Percentiles rank a stretch among this genome's conserved stretches.
These are phyloP conservation scores for Cercospora nicotianae DNA, from an alignment of 2,329 filamentous ascomycete genomes.

Conservation along the genomic window DNA sequence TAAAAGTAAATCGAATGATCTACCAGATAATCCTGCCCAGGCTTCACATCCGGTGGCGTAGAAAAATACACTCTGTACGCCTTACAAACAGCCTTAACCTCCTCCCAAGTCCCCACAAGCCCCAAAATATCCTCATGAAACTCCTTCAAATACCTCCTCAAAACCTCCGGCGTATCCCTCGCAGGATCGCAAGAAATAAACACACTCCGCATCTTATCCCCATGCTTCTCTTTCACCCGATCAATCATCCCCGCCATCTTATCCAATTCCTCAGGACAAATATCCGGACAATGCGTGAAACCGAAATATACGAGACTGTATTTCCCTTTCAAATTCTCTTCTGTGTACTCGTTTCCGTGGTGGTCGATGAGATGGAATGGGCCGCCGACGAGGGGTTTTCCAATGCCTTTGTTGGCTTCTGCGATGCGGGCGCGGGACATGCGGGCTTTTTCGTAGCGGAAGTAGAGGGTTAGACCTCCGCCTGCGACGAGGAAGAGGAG, in stretches of 20 bases:
- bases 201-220: conserved; percentile 63
- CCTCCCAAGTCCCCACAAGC: conserved; percentile 87
- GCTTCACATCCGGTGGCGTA: conserved; percentile 82
- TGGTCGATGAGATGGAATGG: conserved; percentile 80
- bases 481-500: conserved; percentile 80
- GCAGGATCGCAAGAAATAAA: conserved; percentile 97
- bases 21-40: conserved; percentile 93
- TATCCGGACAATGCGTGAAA: conserved; percentile 97
- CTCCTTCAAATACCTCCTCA: conserved; percentile 83
- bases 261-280: conserved; percentile 97
- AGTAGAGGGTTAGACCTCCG: conserved; percentile 79
- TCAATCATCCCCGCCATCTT: conserved; percentile 99
- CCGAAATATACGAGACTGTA: conserved; percentile 94
- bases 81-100: conserved; percentile 93
- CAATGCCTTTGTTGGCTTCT: conserved; percentile 89
- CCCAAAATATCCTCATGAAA: conserved; percentile 87
- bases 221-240: conserved; percentile 53
- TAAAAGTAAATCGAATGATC: conserved; percentile 99
- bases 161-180: conserved; percentile 79
- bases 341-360: conserved; percentile 73
- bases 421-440: conserved; percentile 86
- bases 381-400: conserved; percentile 89
- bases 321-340: conserved; percentile 79
- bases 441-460: conserved; percentile 87
- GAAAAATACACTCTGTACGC: conserved; percentile 96